phyloP scores from a whole-genome alignment of 768 basidiomycete genomes.

The Lactarius psammicola region DNA sequence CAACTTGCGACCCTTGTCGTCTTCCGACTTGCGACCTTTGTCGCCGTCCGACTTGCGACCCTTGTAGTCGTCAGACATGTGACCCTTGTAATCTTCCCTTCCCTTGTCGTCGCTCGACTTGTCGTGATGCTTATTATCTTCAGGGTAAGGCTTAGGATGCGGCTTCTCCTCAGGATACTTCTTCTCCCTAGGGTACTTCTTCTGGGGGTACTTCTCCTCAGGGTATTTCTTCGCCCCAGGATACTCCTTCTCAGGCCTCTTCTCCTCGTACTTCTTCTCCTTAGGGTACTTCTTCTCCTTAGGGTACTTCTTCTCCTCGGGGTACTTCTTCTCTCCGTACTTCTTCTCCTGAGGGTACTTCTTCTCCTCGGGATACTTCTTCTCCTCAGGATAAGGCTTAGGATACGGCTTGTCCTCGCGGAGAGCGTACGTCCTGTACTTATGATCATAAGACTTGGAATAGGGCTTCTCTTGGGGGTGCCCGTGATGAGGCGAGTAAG shows the following conservation, averaged over 20 bases:
- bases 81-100: neutral
- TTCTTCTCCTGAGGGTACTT: neutral
- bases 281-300: too few species aligned
- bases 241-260: too few species aligned
- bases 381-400: neutral
- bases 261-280: too few species aligned
- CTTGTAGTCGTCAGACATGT: too few species aligned
- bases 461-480: neutral
- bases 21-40: too few species aligned
- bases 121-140: neutral
- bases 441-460: neutral
- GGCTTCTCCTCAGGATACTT: constrained; percentile 5
- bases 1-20: neutral
- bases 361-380: neutral
- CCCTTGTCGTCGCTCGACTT: neutral
- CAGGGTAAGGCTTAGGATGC: neutral
- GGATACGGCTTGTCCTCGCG: neutral
- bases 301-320: neutral
- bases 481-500: neutral
- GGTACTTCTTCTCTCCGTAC: neutral
- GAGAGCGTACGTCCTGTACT: neutral
- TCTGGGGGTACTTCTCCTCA: too few species aligned
- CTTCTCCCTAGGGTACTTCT: neutral
- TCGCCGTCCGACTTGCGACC: too few species aligned
- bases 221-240: too few species aligned